Base-by-base conservation (phyloP, 2,329 filamentous ascomycete genomes). In the Ophiocordyceps camponoti-leonardi region DNA sequence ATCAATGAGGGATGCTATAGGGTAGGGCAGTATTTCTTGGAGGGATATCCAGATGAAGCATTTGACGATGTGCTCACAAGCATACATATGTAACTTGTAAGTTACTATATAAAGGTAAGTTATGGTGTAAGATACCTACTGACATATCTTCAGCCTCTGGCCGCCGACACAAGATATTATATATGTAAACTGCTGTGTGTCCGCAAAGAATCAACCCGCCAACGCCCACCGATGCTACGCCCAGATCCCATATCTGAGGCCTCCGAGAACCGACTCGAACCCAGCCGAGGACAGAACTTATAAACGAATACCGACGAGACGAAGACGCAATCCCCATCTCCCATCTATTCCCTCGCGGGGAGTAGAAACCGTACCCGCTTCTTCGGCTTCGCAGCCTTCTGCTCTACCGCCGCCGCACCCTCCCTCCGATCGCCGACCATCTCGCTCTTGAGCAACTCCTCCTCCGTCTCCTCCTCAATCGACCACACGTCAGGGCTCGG, bases 401-500 rank as follows among this genome's bases (percentile, higher is more conserved):
- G 56, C 49, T 52, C 43, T 30, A 48, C 43, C 49, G 14, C 53
- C 52, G 23, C 61, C 55, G 44, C n/a, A n/a, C n/a, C 58, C 56
- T 59, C 50, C 56, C 56, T 42, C 6, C 7, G 26, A 28, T 28
- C 26, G 26, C 10, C 7, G 26, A 28, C 26, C 59, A 63, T 37
- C 54, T 70, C 66, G 49, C 65, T 67, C 58, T 66, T 59, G 19
- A 65, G 58, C 22, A 68, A 56, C 52, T 74, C 70, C 53, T 72
- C 70, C 58, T 75, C 72, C 1, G 69, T 68, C 60, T 77, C 72
- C 56, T 77, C 73, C 57, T 74, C 68, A 46, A 77, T 77, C 28
- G 70, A 70, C 68, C 72, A 77, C 4, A 77, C 73, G 45, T 76
- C 72, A 0, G 72, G 72, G 53, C 73, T 77, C 7, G 73, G 73